Evolutionary conservation across 331 rosid species (phyloP).

Genomic region (Arachis monticola): DNA sequence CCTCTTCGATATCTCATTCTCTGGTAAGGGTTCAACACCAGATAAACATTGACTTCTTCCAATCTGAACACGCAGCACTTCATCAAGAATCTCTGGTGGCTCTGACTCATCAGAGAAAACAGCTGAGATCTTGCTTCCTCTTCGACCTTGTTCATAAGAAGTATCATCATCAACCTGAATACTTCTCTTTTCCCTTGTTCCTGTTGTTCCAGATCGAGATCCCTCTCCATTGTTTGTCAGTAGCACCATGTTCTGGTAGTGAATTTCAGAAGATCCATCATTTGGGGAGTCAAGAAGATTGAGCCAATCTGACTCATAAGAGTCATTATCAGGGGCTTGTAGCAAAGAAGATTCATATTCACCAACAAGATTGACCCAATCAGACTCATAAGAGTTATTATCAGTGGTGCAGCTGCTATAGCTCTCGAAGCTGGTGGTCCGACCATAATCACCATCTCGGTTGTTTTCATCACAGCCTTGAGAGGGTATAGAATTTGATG

Average conservation of each 20-base stretch:
- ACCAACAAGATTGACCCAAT: conserved; percentile 18
- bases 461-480: conserved; percentile 9
- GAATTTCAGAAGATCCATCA: conserved; percentile 39
- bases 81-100: conserved; percentile 63
- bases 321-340: conserved; percentile 35
- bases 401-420: conserved; percentile 40
- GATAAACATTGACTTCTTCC: conserved; percentile 25
- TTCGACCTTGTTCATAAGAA: conserved; percentile 51
- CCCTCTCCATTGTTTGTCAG: conserved; percentile 29
- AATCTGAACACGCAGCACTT: conserved; percentile 55
- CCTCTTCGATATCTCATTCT: conserved; percentile 41
- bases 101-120: conserved; percentile 50
- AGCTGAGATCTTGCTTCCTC: conserved; percentile 72
- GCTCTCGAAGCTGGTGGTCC: conserved; percentile 39
- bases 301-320: conserved; percentile 40
- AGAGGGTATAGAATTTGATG: conserved; percentile 37
- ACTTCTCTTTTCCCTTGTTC: conserved; percentile 54
- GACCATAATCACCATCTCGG: conserved; percentile 34
- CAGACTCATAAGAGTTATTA: conserved; percentile 40
- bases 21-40: conserved; percentile 29
- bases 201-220: conserved; percentile 12
- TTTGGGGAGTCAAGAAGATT: conserved; percentile 15
- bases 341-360: conserved; percentile 34
- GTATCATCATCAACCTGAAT: conserved; percentile 43
- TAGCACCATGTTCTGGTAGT: conserved; percentile 25